Percentiles rank a stretch among this genome's conserved stretches.
phyloP scores from a whole-genome alignment of 2,329 filamentous ascomycete genomes.

The Colletotrichum sp. region DNA sequence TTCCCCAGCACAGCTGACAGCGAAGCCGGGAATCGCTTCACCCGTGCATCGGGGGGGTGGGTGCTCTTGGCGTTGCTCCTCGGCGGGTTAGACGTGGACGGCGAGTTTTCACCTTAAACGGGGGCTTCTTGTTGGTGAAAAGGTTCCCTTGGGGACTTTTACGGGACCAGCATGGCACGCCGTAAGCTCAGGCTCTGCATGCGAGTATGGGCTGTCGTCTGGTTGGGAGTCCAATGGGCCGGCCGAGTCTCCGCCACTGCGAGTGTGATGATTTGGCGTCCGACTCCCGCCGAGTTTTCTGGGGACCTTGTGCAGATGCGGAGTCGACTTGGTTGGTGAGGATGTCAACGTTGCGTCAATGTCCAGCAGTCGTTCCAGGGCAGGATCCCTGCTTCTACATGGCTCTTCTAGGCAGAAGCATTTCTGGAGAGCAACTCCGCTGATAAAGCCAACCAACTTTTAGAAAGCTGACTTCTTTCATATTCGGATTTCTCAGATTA shows the following conservation, averaged over 20 bases:
- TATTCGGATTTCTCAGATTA: neutral
- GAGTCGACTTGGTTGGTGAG: neutral
- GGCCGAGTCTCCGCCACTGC: neutral
- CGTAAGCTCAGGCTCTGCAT: neutral
- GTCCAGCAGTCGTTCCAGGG: neutral
- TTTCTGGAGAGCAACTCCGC: neutral
- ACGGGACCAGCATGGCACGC: neutral
- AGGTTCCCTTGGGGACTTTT: accelerated
- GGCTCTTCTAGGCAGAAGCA: neutral
- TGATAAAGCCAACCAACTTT: neutral
- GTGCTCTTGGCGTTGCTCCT: neutral
- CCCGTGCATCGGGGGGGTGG: neutral
- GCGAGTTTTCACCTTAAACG: neutral
- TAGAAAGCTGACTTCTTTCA: neutral
- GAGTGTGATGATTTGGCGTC: neutral
- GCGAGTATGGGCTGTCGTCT: neutral
- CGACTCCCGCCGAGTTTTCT: neutral
- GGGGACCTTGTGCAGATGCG: neutral
- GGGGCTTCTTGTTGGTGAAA: neutral
- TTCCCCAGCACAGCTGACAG: neutral
- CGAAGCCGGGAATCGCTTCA: neutral
- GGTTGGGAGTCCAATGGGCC: neutral
- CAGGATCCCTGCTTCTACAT: neutral
- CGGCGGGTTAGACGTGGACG: neutral
- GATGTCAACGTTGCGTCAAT: neutral